These are phyloP conservation scores for Neurospora sp. DNA, from an alignment of 495 filamentous ascomycete species.

Conservation along the genomic window DNA sequence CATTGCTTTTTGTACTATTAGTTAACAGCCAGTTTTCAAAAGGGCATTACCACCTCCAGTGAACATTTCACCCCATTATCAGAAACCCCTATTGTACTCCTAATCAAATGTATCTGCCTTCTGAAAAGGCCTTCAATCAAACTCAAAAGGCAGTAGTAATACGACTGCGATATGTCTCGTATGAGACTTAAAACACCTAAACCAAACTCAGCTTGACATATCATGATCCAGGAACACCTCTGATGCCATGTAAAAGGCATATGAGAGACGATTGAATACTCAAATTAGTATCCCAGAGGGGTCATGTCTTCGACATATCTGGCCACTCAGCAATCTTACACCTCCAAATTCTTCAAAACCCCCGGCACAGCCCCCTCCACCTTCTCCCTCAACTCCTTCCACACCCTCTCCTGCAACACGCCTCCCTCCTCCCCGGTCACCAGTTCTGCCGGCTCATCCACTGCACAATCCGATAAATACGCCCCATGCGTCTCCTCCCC, in stretches of 20 bases:
- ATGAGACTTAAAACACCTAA: neutral
- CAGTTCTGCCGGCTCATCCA: neutral
- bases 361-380: conserved; percentile 32
- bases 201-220: accelerated
- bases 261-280: neutral
- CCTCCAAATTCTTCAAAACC: conserved; percentile 10
- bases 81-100: neutral
- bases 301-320: neutral
- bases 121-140: too few species aligned
- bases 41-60: neutral
- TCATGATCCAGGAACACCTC: too few species aligned
- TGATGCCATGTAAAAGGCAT: neutral
- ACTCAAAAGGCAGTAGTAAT: neutral
- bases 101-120: too few species aligned
- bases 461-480: conserved; percentile 30
- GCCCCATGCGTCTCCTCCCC: conserved; percentile 28
- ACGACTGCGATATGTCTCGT: neutral
- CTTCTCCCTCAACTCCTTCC: conserved; percentile 41
- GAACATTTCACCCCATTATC: neutral
- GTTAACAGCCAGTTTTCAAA: neutral
- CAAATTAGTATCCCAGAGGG: too few species aligned
- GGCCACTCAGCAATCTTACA: neutral
- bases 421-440: neutral
- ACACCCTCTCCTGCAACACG: conserved; percentile 26
- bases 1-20: neutral